Evolutionary conservation across 768 basidiomycete species (phyloP).

Genomic region (Pleurotus platypus): DNA sequence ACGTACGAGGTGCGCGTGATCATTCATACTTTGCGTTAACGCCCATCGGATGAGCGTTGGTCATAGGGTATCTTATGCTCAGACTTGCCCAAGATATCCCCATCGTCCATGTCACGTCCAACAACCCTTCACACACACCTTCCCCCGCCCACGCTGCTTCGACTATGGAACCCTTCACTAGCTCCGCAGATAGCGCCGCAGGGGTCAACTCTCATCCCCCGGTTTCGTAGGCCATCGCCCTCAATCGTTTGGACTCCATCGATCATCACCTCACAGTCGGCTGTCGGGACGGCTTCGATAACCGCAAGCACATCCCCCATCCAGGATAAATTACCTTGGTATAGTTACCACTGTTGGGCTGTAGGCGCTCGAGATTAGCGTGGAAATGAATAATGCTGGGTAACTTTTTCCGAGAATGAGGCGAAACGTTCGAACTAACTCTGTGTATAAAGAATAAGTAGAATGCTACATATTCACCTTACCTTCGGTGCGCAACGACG

Average conservation of each 20-base stretch:
- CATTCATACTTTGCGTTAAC: no score
- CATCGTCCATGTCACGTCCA: conserved; percentile 75
- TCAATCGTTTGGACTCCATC: conserved; percentile 92
- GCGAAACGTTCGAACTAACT: not conserved
- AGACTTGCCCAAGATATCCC: conserved; percentile 19
- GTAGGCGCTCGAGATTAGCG: conserved; percentile 53
- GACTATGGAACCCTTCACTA: conserved; percentile 12
- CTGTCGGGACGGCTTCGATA: conserved; percentile 84
- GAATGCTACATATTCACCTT: conserved; percentile 59
- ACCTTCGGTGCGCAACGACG: conserved; percentile 80
- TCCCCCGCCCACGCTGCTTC: conserved; percentile 23
- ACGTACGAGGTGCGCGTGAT: conserved; percentile 41
- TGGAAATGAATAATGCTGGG: conserved; percentile 90
- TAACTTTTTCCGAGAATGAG: conserved; percentile 21
- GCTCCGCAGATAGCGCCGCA: conserved; percentile 11
- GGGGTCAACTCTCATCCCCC: conserved; percentile 29
- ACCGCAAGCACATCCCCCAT: conserved; percentile 59
- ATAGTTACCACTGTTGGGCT: not conserved
- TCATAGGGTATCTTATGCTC: not conserved
- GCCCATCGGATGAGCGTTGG: not conserved
- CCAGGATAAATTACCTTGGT: no score
- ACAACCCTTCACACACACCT: conserved; percentile 59
- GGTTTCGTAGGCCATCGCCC: conserved; percentile 60
- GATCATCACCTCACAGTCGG: conserved; percentile 80
- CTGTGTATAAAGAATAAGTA: not conserved